Percentiles rank a stretch among this genome's conserved stretches.
These are phyloP conservation scores for Mucor indicus DNA, from an alignment of 371 early-diverging fungal species.

Conservation along the genomic window DNA sequence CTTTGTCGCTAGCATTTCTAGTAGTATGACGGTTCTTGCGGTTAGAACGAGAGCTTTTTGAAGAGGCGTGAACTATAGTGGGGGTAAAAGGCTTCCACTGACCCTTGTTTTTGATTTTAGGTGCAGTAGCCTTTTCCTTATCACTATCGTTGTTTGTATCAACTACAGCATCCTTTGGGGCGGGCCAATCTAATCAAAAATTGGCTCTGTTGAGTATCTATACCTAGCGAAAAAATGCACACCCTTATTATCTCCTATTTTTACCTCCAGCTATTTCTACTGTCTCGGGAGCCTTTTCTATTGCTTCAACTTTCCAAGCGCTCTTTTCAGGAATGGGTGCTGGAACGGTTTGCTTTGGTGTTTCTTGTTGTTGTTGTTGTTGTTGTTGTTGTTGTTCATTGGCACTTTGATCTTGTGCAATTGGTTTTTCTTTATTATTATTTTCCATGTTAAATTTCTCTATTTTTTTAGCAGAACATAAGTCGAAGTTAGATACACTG, in stretches of 20 bases:
- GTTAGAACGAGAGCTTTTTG: constrained; percentile 38
- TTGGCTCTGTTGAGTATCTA: no score
- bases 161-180: constrained; percentile 39
- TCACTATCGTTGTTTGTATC: constrained; percentile 28
- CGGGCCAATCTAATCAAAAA: constrained; percentile 52
- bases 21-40: constrained; percentile 20
- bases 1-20: constrained; percentile 3
- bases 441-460: neutral
- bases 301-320: constrained; percentile 50
- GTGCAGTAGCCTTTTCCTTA: constrained; percentile 37
- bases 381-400: neutral
- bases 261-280: constrained; percentile 16
- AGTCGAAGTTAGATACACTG: no score
- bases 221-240: no score
- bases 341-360: constrained; percentile 27
- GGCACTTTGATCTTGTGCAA: neutral
- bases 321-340: constrained; percentile 56
- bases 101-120: constrained; percentile 52
- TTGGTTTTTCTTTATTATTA: neutral
- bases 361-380: neutral
- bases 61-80: constrained; percentile 54
- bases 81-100: constrained; percentile 63
- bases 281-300: constrained; percentile 20
- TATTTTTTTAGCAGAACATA: neutral
- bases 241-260: no score